Evolutionary conservation across 345 rosid genomes (phyloP).

Genomic region (Cardamine resedifolia): DNA sequence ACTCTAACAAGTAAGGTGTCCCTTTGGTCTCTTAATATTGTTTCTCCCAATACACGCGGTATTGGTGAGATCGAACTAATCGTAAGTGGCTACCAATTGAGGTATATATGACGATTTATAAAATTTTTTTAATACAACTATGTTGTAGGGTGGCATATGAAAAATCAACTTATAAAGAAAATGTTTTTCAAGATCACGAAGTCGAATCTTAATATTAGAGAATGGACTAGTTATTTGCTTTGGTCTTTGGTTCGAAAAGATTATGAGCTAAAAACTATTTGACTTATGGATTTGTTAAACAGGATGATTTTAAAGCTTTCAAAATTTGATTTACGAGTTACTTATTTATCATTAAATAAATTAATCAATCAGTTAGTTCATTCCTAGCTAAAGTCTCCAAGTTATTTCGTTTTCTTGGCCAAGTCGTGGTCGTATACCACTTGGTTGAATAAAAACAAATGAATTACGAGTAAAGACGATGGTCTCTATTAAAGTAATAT

Average conservation of each 20-base stretch:
- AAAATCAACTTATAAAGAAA: not conserved
- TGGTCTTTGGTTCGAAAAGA: not conserved
- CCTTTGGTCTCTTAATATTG: not conserved
- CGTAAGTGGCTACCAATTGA: slow-evolving; percentile 3
- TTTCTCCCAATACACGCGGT: slow-evolving; percentile 6
- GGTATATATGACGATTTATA: not conserved
- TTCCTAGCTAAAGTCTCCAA: slow-evolving; percentile 13
- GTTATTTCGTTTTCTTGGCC: slow-evolving; percentile 18
- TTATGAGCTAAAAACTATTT: not conserved
- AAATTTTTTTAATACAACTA: not conserved
- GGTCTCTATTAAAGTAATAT: not conserved
- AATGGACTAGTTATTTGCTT: not conserved
- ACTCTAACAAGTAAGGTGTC: slow-evolving; percentile 28
- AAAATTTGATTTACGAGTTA: not conserved
- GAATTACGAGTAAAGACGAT: slow-evolving; percentile 17
- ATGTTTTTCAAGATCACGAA: not conserved
- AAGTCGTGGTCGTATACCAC: slow-evolving; percentile 27
- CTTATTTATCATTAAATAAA: not conserved
- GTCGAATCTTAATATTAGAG: not conserved
- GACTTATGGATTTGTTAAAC: not conserved
- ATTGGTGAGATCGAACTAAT: slow-evolving; percentile 6
- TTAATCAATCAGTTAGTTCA: not conserved
- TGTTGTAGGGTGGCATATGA: not conserved
- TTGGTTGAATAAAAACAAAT: slow-evolving; percentile 23
- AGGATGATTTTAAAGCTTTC: not conserved